phyloP scores from a whole-genome alignment of 2,329 filamentous ascomycete genomes.

The Talaromyces sp. region DNA sequence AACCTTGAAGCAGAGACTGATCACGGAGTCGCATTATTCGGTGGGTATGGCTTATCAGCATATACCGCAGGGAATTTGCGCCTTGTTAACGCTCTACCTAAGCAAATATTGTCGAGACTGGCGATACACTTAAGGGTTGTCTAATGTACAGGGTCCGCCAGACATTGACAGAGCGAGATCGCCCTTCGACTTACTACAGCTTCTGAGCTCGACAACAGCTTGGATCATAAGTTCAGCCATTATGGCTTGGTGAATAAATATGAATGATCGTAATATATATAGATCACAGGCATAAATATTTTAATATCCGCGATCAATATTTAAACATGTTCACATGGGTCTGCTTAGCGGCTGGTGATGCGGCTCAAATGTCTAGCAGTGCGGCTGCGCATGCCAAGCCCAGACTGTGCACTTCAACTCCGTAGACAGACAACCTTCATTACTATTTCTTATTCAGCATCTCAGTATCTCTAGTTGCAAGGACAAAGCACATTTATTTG shows the following conservation, averaged over 20 bases:
- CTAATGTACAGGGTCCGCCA: not conserved
- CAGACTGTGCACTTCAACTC: constrained; percentile 5
- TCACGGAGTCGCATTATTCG: not conserved
- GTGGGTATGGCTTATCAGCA: not conserved
- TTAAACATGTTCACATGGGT: not conserved
- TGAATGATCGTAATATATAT: not conserved
- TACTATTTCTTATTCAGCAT: not conserved
- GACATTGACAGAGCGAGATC: not conserved
- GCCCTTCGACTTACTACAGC: too few relatives aligned
- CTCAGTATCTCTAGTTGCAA: not conserved
- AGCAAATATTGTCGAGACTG: not conserved
- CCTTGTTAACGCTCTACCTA: not conserved
- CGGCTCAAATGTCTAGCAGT: not conserved
- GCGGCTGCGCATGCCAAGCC: constrained; percentile 9
- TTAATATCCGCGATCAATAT: not conserved
- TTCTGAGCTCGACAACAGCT: not conserved
- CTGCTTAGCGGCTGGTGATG: not conserved
- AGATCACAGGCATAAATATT: not conserved
- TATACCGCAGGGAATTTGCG: not conserved
- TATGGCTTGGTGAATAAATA: not conserved
- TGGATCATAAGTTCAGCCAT: not conserved
- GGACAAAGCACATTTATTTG: not conserved
- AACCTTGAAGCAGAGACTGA: not conserved
- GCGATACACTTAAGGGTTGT: not conserved
- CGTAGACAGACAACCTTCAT: not conserved